Base-by-base conservation (phyloP, 2,329 filamentous ascomycete species). In the Neopestalotiopsis rosae region DNA sequence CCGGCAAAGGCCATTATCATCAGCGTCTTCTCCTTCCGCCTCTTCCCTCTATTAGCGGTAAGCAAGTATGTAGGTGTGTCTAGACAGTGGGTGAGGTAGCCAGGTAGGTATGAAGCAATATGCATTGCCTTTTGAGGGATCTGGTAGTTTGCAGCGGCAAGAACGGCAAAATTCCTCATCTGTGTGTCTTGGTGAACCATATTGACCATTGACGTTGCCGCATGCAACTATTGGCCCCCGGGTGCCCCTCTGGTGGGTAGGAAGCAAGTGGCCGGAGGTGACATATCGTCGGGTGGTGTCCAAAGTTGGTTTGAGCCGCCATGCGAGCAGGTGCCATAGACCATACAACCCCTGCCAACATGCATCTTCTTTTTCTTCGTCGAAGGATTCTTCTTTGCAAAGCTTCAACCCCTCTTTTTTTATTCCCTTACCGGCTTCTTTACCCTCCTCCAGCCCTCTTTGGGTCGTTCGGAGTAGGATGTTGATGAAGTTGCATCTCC, bases 301-400 rank as follows among this genome's bases (percentile, higher is more conserved):
- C 52, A 28, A 40, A 57, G 28, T n/a, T 34, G 20, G 49, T 20
- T 66, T 66, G 63, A 66, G 63, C 63, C 63, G 63, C 63, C 38
- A 56, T 56, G 63, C 34, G 6, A 38, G 34, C 42, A 66, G 32
- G 34, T 7, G 24, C 63, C 24, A 66, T 3, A 38, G 52, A 56
- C 63, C 63, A 42, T 34, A 45, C 59, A 14, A 12, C 24, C 57
- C 57, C 62, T 20, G 52, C 34, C 63, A 20, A 20, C 45, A n/a
- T n/a, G 14, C 45, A 52, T 52, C 45, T 52, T 20, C n/a, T 52
- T 52, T 3, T 52, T 24, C 17, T 52, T 52, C 45, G 56, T 40
- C 45, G 28, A 66, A 45, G 63, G 63, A 66, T 66, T 34, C 42
- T 56, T 66, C 45, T 62, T 34, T 40, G 13, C 14, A 38, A 59